Base-by-base conservation (phyloP, 2,329 filamentous ascomycete species). In the Beauveria asiatica region DNA sequence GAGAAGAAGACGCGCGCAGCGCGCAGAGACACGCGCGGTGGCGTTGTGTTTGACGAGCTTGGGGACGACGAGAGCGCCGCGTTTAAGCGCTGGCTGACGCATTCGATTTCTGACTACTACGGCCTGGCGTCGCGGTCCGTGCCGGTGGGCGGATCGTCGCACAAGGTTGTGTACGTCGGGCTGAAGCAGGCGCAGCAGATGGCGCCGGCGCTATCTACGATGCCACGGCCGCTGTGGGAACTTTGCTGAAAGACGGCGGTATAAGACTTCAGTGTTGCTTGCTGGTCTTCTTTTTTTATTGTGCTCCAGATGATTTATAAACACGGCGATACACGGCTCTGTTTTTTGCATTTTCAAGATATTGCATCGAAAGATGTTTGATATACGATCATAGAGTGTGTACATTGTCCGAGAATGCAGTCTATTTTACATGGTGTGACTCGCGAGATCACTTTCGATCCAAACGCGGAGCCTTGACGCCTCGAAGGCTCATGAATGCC, bases 71-170 rank as follows among this genome's bases (percentile, higher is more conserved):
- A 86, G 62, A 83, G 85, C 8, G 89, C 89, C 54, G 83, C 87
- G 4, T 97, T 49, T 19, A 93, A 89, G 65, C 89, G 93, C 64
- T 97, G 92, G 89, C 83, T 97, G 58, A 90, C 95, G 1, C 92
- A 97, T 73, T 89, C 90, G 61, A 92, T 97, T 64, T 93, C 90
- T 10, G 84, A 88, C 45, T 97, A 97, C 73, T 97, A 97, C 70
- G 92, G 92, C 49, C 81, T 97, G 60, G 83, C 86, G 62, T 96
- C 92, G 21, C 91, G 86, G 77, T 92, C 89, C 5, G 83, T 93
- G 62, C 88, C 88, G 0, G 81, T 87, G 1, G 86, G 85, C 37
- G 80, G 85, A 64, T 87, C 90, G 3, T 82, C 85, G 16, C 83
- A 87, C 57, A 83, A 90, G 56, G 88, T 94, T 63, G 91, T 94